These are phyloP conservation scores for Parastagonospora avenae DNA, from an alignment of 2,329 filamentous ascomycete genomes.

Conservation along the genomic window DNA sequence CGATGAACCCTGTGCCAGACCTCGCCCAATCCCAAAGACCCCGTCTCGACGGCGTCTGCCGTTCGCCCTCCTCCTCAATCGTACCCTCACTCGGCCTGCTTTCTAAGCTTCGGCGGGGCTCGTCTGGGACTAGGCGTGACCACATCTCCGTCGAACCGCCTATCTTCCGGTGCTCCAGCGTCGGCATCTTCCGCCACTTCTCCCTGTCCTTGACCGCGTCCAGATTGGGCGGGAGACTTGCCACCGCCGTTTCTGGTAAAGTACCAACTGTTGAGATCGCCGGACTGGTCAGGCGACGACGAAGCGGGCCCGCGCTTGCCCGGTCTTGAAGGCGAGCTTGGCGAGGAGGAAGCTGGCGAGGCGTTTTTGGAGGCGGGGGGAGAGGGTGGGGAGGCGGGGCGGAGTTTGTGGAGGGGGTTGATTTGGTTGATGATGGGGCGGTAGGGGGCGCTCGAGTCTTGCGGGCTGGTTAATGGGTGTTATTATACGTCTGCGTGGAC, in stretches of 20 bases:
- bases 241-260: constrained; percentile 38
- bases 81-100: constrained; percentile 31
- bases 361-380: constrained; percentile 31
- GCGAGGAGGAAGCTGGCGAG: constrained; percentile 30
- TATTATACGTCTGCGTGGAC: constrained; percentile 32
- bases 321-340: constrained; percentile 41
- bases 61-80: constrained; percentile 9
- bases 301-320: constrained; percentile 37
- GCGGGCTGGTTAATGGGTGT: constrained; percentile 45
- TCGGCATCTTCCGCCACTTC: constrained; percentile 24
- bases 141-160: constrained; percentile 11
- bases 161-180: constrained; percentile 8
- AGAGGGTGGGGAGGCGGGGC: constrained; percentile 37
- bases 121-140: constrained; percentile 38
- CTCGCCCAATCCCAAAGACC: constrained; percentile 45
- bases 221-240: constrained; percentile 31
- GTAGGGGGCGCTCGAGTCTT: constrained; percentile 33
- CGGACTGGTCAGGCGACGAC: constrained; percentile 43
- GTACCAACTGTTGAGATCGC: constrained; percentile 42
- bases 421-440: constrained; percentile 40
- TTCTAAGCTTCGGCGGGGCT: constrained; percentile 43
- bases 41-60: constrained; percentile 27
- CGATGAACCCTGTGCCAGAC: constrained; percentile 38
- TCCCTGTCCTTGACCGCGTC: constrained; percentile 24
- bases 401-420: constrained; percentile 33